Evolutionary conservation across 305 asterid genomes (phyloP).

Genomic region (Fraxinus xanthoxyloides): DNA sequence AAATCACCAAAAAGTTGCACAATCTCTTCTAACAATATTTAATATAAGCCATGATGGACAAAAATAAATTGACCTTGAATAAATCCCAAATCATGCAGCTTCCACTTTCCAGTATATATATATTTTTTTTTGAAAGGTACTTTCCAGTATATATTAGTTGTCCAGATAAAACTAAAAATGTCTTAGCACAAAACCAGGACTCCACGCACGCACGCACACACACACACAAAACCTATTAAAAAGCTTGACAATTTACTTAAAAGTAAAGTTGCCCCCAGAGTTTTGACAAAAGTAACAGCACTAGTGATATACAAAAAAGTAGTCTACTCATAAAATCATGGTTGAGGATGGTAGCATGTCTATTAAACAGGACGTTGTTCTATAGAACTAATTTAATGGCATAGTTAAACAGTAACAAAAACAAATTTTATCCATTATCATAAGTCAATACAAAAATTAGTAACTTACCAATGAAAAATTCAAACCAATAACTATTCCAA

Average conservation of each 20-base stretch:
- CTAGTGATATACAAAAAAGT: neutral
- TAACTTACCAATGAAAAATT: slow-evolving; percentile 58
- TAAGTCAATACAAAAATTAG: neutral
- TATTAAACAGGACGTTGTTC: neutral
- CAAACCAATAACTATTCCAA: slow-evolving; percentile 63
- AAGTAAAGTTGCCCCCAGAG: neutral
- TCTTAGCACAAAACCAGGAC: neutral
- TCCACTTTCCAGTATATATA: neutral
- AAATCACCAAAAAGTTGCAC: neutral
- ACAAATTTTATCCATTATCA: slow-evolving; percentile 10
- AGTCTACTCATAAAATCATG: neutral
- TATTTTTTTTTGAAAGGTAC: neutral
- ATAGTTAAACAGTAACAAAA: neutral
- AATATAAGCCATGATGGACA: neutral
- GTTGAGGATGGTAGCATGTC: neutral
- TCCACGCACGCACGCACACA: neutral
- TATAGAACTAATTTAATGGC: neutral
- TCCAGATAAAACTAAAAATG: neutral
- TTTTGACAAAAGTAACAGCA: neutral
- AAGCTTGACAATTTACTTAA: neutral
- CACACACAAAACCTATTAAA: neutral
- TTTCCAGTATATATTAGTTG: neutral
- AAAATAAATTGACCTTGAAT: neutral
- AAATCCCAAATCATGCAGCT: neutral
- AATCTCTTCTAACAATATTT: neutral